Percentiles rank a stretch among this genome's conserved stretches.
Conservation (phyloP, 2,329 filamentous ascomycete species). For the Penicillium sp. region DNA sequence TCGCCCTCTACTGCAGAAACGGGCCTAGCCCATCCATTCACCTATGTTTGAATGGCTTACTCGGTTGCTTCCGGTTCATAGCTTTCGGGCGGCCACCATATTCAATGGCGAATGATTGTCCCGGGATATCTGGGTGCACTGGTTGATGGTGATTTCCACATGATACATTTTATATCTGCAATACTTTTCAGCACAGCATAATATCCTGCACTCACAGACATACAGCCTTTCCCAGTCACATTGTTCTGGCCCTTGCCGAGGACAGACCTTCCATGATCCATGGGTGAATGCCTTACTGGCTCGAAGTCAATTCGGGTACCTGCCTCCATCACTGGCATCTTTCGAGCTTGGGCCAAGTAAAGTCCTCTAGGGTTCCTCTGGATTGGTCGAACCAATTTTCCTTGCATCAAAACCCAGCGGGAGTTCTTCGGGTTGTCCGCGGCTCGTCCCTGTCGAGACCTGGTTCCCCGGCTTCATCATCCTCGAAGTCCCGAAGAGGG, state of each 20-base stretch:
- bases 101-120: neutral
- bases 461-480: neutral
- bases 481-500: neutral
- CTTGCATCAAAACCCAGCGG: slow-evolving; percentile 26
- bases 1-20: neutral
- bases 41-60: no score
- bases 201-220: neutral
- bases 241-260: slow-evolving; percentile 8
- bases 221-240: neutral
- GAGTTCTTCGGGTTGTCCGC: slow-evolving; percentile 13
- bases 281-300: slow-evolving; percentile 9
- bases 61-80: no score
- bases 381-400: slow-evolving; percentile 18
- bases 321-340: neutral
- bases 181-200: neutral
- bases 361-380: slow-evolving; percentile 6
- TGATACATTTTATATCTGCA: neutral
- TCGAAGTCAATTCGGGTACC: slow-evolving; percentile 1
- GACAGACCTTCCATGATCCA: slow-evolving; percentile 12
- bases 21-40: neutral
- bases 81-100: no score
- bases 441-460: slow-evolving; percentile 2
- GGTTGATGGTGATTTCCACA: neutral
- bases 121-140: neutral
- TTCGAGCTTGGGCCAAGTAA: neutral